Percentiles rank a stretch among this genome's conserved stretches.
These are phyloP conservation scores for Candida xiaguanensis DNA, from an alignment of 805 yeast genomes.

Conservation along the genomic window DNA sequence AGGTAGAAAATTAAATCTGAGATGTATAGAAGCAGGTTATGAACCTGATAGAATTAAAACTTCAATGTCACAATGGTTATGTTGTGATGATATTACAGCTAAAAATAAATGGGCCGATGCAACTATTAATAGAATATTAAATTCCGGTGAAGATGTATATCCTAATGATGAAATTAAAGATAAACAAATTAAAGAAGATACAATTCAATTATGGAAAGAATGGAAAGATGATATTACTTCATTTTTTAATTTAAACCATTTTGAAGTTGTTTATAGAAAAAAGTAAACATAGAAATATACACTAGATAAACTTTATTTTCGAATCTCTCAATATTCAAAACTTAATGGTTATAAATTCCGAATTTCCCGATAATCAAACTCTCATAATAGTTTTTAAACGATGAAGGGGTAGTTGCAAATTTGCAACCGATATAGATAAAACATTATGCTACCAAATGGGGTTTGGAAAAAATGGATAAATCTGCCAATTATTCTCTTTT, in stretches of 20 bases:
- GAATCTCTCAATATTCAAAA: no score
- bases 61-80: slow-evolving; percentile 15
- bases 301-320: no score
- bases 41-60: slow-evolving; percentile 9
- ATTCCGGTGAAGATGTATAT: slow-evolving; percentile 10
- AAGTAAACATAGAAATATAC: no score
- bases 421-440: no score
- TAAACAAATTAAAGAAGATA: slow-evolving; percentile 7
- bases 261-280: slow-evolving; percentile 16
- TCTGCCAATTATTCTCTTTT: not conserved
- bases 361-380: no score
- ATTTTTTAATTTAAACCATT: slow-evolving; percentile 14
- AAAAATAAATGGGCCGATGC: slow-evolving; percentile 11
- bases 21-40: slow-evolving; percentile 19
- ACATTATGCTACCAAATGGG: not conserved
- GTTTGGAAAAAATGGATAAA: no score
- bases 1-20: slow-evolving; percentile 16
- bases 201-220: slow-evolving; percentile 12
- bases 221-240: slow-evolving; percentile 15
- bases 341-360: no score
- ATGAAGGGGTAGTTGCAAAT: no score
- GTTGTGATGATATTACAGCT: slow-evolving; percentile 9
- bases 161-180: slow-evolving; percentile 7
- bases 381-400: no score
- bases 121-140: slow-evolving; percentile 12